These are phyloP conservation scores for Saccharomycopsis malanga DNA, from an alignment of 805 yeast genomes.

Conservation along the genomic window DNA sequence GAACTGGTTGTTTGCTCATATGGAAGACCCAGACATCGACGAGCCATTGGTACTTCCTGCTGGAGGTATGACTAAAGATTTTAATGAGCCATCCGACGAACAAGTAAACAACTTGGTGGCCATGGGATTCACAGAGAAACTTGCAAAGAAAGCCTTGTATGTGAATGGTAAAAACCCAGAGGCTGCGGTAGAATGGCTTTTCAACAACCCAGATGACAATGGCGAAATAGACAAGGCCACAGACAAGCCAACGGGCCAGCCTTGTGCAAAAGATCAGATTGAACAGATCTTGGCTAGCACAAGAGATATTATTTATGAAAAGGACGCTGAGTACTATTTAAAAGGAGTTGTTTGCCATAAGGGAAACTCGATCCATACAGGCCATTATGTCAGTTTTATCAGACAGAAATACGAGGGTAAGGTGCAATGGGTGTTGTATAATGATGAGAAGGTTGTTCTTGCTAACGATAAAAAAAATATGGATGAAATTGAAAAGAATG, in stretches of 20 bases:
- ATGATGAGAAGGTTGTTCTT: conserved; percentile 80
- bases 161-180: conserved; percentile 56
- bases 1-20: conserved; percentile 85
- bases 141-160: conserved; percentile 68
- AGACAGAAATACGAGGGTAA: conserved; percentile 35
- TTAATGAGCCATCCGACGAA: conserved; percentile 29
- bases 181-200: conserved; percentile 87
- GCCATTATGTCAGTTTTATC: conserved; percentile 82
- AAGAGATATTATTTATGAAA: too few relatives aligned
- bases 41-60: conserved; percentile 41
- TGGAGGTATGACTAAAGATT: conserved; percentile 15
- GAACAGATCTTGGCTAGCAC: conserved; percentile 4
- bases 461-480: conserved; percentile 33
- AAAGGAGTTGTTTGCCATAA: conserved; percentile 78
- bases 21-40: conserved; percentile 80
- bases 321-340: conserved; percentile 39
- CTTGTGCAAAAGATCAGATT: conserved; percentile 18
- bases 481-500: conserved; percentile 35
- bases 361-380: conserved; percentile 84
- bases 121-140: conserved; percentile 72
- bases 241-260: conserved; percentile 17
- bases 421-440: conserved; percentile 66
- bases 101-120: conserved; percentile 42
- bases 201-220: conserved; percentile 70
- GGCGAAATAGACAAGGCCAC: conserved; percentile 39